Evolutionary conservation across 208 protist species (phyloP).

Genomic region (Crithidia sp.): DNA sequence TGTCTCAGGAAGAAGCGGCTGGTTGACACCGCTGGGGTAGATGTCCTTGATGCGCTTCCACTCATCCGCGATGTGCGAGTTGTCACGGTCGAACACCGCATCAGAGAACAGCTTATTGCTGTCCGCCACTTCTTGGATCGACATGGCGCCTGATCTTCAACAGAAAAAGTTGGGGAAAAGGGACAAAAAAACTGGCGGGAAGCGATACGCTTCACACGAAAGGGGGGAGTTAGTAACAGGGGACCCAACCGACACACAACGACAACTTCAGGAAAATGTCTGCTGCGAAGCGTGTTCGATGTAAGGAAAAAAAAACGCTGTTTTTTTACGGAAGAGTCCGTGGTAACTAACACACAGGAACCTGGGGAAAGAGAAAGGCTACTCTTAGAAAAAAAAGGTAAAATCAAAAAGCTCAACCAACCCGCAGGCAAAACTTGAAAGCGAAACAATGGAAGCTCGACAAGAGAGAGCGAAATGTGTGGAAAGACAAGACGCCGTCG

Average conservation of each 20-base stretch:
- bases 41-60: conserved; percentile 70
- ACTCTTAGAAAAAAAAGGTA: neutral
- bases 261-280: too few species aligned
- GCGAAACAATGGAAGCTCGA: neutral
- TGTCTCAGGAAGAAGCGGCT: conserved; percentile 66
- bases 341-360: too few species aligned
- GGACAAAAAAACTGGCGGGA: neutral
- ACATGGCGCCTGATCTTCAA: conserved; percentile 9
- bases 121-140: conserved; percentile 53
- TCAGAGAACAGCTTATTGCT: conserved; percentile 73
- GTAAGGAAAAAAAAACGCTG: too few species aligned
- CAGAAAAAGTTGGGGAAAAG: neutral
- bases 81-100: conserved; percentile 62
- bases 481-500: too few species aligned
- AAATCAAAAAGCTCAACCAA: neutral
- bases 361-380: neutral
- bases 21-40: conserved; percentile 50
- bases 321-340: too few species aligned
- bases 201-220: too few species aligned
- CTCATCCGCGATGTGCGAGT: conserved; percentile 54
- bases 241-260: too few species aligned
- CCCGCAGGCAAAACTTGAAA: too few species aligned
- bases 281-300: too few species aligned
- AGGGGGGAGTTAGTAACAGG: too few species aligned
- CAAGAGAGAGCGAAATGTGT: neutral